phyloP scores from a whole-genome alignment of 176 grass and related monocot genomes.

The Musa schizocarpa region DNA sequence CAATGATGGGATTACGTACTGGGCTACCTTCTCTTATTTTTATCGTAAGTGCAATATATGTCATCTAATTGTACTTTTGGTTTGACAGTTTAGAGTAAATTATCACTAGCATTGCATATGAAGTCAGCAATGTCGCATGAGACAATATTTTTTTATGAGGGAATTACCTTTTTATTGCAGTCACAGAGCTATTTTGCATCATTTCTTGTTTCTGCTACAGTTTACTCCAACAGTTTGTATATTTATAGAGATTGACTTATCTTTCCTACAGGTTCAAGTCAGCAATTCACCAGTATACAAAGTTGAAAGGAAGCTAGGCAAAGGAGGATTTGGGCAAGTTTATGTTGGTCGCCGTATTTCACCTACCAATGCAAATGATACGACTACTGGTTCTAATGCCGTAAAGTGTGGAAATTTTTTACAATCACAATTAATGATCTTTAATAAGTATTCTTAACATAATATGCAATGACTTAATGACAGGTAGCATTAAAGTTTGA shows the following conservation, averaged over 20 bases:
- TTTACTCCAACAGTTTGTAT: not conserved
- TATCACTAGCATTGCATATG: too few relatives aligned
- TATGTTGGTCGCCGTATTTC: conserved; percentile 76
- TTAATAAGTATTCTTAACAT: not conserved
- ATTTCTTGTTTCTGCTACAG: not conserved
- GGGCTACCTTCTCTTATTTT: not conserved
- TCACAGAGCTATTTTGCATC: not conserved
- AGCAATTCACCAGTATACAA: conserved; percentile 76
- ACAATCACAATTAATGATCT: not conserved
- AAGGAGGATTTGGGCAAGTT: conserved; percentile 99
- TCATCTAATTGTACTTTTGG: too few relatives aligned
- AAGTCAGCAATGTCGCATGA: too few relatives aligned
- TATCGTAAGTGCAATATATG: too few relatives aligned
- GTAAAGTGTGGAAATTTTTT: conserved; percentile 27
- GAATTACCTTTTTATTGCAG: too few relatives aligned
- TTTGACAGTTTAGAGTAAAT: not conserved
- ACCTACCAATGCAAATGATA: conserved; percentile 27
- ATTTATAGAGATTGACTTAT: not conserved
- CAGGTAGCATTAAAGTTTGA: conserved; percentile 96
- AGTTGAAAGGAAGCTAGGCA: conserved; percentile 78
- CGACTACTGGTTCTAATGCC: conserved; percentile 41
- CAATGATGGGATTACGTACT: too few relatives aligned
- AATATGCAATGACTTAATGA: conserved; percentile 10
- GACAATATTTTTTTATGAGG: too few relatives aligned
- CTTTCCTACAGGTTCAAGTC: conserved; percentile 61